Base-by-base conservation (phyloP, 1,284 basidiomycete species). In the Pyrrhoderma noxium region DNA sequence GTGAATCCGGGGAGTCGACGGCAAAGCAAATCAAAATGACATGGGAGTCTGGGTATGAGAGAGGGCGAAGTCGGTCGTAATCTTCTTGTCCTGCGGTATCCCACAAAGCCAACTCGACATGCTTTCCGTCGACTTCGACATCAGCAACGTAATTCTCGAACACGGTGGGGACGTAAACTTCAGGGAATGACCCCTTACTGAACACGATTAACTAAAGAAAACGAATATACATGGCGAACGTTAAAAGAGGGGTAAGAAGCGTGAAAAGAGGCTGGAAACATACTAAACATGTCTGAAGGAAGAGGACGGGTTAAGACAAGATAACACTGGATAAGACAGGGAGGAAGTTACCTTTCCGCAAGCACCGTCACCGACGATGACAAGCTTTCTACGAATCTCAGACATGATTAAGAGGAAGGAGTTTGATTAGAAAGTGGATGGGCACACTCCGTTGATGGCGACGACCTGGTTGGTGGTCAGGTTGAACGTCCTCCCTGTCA, bases 21-120 rank as follows among this genome's bases (percentile, higher is more conserved):
- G 91, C 88, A 65, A 93, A 95, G 68, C 91, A 94, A 68, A 95
- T 93, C 55, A 95, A 79, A 68, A 94, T 91, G 65, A 94, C 91
- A 66, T 94, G 86, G 19, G 89, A 90, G 72, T 94, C 91, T 37
- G 90, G 91, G 71, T 93, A 94, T 56, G 82, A 87, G 58, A 93
- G 80, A 53, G 92, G 92, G 62, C 93, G 82, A 61, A 95, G 83
- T 62, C 92, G 89, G 70, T 93, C 91, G 65, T 86, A 89, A 66
- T 83, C 81, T 70, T 94, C 92, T 68, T 94, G 91, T 52, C 92
- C 92, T 22, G 92, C 91, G 54, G 92, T 95, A 87, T 95, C 92
- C 92, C 92, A 94, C 57, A 95, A 74, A 25, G 92, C 91, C 58
- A 95, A 76, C 68, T 95, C 92, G 60, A 95, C 88, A 67, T 90